phyloP scores from a whole-genome alignment of 2,329 filamentous ascomycete genomes.

The Volutella citrinella region DNA sequence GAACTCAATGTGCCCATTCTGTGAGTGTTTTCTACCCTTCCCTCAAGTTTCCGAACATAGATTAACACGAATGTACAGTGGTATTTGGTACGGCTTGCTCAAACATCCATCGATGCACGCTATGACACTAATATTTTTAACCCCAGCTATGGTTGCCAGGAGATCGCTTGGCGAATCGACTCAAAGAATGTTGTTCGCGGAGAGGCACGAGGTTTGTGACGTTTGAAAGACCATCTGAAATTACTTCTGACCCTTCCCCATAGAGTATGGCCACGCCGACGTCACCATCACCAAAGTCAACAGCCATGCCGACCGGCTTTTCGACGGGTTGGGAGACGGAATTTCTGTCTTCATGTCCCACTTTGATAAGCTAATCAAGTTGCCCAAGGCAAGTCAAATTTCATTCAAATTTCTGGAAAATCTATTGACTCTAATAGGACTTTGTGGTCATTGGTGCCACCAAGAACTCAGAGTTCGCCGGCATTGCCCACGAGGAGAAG shows the following conservation, averaged over 20 bases:
- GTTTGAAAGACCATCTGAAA: slow-evolving; percentile 3
- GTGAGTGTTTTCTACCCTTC: slow-evolving; percentile 8
- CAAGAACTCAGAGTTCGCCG: slow-evolving; percentile 73
- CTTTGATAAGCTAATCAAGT: slow-evolving; percentile 74
- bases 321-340: slow-evolving; percentile 68
- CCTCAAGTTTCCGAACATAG: not conserved
- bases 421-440: too few relatives aligned
- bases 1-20: slow-evolving; percentile 35
- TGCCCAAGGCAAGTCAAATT: too few relatives aligned
- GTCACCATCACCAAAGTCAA: slow-evolving; percentile 58
- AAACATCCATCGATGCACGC: slow-evolving; percentile 1
- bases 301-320: slow-evolving; percentile 72
- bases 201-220: slow-evolving; percentile 38
- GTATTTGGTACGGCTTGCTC: slow-evolving; percentile 24
- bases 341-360: slow-evolving; percentile 77
- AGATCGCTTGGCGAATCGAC: slow-evolving; percentile 67
- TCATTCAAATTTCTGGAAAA: too few relatives aligned
- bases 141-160: slow-evolving; percentile 56
- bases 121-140: slow-evolving; percentile 10
- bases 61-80: slow-evolving; percentile 18
- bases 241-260: slow-evolving; percentile 1
- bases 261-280: slow-evolving; percentile 69
- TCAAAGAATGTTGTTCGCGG: slow-evolving; percentile 54
- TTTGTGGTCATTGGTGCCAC: slow-evolving; percentile 76
- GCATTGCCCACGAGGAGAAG: slow-evolving; percentile 68